These are phyloP conservation scores for Neofusicoccum parvum DNA, from an alignment of 2,329 filamentous ascomycete genomes.

Conservation along the genomic window DNA sequence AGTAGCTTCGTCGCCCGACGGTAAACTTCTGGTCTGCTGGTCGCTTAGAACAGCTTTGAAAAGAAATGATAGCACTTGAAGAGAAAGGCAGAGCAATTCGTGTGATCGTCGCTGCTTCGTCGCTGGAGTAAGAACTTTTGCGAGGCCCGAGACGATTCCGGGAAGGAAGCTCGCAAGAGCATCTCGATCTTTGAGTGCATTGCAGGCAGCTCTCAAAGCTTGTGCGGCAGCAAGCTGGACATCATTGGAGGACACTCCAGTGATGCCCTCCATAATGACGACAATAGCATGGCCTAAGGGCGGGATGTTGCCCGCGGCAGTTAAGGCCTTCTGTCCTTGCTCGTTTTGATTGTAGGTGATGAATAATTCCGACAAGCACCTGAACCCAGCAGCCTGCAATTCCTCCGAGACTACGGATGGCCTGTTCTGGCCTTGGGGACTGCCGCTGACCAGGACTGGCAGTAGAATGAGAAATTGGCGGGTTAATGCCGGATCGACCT, in stretches of 20 bases:
- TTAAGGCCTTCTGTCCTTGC: constrained; percentile 54
- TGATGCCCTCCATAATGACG: constrained; percentile 74
- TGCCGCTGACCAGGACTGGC: constrained; percentile 76
- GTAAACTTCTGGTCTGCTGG: constrained; percentile 34
- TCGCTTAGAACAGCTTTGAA: constrained; percentile 53
- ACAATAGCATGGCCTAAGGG: constrained; percentile 81
- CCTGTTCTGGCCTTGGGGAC: constrained; percentile 58
- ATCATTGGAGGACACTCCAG: constrained; percentile 63
- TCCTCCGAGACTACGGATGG: constrained; percentile 66
- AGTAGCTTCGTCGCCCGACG: constrained; percentile 21
- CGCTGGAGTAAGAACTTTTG: constrained; percentile 72
- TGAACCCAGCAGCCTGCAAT: constrained; percentile 69
- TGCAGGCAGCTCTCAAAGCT: constrained; percentile 64
- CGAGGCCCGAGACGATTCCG: constrained; percentile 79
- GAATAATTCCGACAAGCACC: constrained; percentile 69
- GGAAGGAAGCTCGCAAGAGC: constrained; percentile 84
- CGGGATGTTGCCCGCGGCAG: constrained; percentile 65
- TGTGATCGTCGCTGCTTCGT: constrained; percentile 62
- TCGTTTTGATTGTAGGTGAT: constrained; percentile 55
- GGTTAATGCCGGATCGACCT: constrained; percentile 70
- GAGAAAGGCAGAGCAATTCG: constrained; percentile 64
- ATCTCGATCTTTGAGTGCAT: constrained; percentile 69
- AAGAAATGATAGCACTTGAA: constrained; percentile 59
- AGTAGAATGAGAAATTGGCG: constrained; percentile 85
- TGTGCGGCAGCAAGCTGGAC: constrained; percentile 71